Evolutionary conservation across 1,139 yeast genomes (phyloP), one percentile per base, ranked within the genome.

Genomic region (Saccharomycopsis phalli): DNA sequence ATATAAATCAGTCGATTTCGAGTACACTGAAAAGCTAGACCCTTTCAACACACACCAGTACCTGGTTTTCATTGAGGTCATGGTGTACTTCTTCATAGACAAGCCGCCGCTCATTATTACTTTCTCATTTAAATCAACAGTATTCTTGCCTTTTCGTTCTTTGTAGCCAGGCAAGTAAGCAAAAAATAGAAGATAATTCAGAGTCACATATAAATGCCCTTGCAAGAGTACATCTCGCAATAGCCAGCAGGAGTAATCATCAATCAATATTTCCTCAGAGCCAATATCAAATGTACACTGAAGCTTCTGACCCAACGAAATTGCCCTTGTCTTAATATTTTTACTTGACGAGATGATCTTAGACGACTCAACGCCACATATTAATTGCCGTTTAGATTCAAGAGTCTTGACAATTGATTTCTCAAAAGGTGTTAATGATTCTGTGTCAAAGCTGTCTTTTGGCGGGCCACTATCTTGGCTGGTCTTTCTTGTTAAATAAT

Each of bases 41-140:
- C 77, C 75, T 48, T 82, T 66, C 45, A 88, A 62, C 2, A 86
- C 71, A 11, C 87, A 86, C 95, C 96, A 91, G 55, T 71, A 80
- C 34, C 82, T 63, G 2, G 55, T 43, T 6, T 8, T 47, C 19
- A 55, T 32, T 55, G 58, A 25, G 17, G 36, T 17, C 11, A 42
- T 28, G 2, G 43, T 23, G 11, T 31, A 36, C 23, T 30, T 30
- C 14, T 51, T 54, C 38, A 59, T 47, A 8, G 56, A 47, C 25
- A 63, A 46, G 37, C 53, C 54, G 0, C 68, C 67, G 6, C 59
- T 45, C 38, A 59, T 38, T 1, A 51, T 36, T 7, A 28, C 21
- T n/a, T 32, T 32, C 2, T 36, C 40, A 11, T 38, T 37, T 29
- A 35, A 26, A 53, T 19, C 20, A 4, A 8, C 21, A n/a, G 14